Conservation (phyloP, 169 alveolate species). For the Blepharisma undulans region DNA sequence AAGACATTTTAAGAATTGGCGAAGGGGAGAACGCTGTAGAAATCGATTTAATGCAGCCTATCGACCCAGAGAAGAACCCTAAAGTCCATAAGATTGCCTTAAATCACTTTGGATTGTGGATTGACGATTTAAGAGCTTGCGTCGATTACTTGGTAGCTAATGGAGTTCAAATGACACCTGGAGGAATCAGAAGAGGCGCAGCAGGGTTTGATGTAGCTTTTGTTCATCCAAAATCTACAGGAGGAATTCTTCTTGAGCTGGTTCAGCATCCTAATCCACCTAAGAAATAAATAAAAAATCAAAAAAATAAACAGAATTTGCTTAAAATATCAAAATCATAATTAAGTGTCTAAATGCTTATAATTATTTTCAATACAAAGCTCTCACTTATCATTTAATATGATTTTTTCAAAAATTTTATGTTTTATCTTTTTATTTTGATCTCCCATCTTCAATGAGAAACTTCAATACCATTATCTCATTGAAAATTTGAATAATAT, state of each 20-base stretch:
- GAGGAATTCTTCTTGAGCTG: slow-evolving; percentile 62
- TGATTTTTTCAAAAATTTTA: too few relatives aligned
- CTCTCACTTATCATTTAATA: too few relatives aligned
- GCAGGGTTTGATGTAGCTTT: slow-evolving; percentile 64
- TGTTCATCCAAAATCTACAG: slow-evolving; percentile 63
- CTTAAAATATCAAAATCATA: too few relatives aligned
- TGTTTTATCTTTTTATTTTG: too few relatives aligned
- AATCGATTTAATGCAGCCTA: slow-evolving; percentile 68
- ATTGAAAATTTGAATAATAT: too few relatives aligned
- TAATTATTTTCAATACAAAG: too few relatives aligned
- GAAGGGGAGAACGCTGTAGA: slow-evolving; percentile 59
- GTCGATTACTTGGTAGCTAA: slow-evolving; percentile 56
- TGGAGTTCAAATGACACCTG: slow-evolving; percentile 50
- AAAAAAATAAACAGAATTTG: background rate
- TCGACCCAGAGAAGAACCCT: slow-evolving; percentile 69
- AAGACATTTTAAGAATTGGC: slow-evolving; percentile 61
- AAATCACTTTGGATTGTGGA: slow-evolving; percentile 68
- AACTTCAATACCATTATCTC: too few relatives aligned
- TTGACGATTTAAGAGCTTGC: slow-evolving; percentile 55
- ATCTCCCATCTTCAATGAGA: too few relatives aligned
- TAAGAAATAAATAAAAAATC: background rate
- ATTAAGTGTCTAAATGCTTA: background rate
- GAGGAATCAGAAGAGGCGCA: slow-evolving; percentile 68
- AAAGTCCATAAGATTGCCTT: slow-evolving; percentile 62
- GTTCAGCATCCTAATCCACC: slow-evolving; percentile 53